Base-by-base conservation (phyloP, 495 filamentous ascomycete species). In the Penicillium argentinense region DNA sequence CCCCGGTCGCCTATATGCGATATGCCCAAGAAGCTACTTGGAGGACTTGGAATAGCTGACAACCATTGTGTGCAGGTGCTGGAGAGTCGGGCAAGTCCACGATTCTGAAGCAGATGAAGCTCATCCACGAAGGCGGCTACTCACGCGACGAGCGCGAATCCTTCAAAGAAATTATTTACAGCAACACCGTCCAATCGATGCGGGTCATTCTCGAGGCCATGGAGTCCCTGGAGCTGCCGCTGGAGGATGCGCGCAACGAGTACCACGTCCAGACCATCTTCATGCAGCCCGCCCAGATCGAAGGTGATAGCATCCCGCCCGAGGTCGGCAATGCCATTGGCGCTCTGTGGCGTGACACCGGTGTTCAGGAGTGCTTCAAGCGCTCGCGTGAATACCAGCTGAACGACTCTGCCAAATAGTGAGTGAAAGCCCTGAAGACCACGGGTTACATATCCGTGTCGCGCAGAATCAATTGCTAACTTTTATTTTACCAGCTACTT, bases 21-120 rank as follows among this genome's bases (percentile, higher is more conserved):
- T n/a, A 7, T 1, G 9, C 27, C 5, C 16, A 3, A n/a, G 2
- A 19, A 23, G 7, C 29, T 21, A 16, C 16, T 36, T 34, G 45
- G 32, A 38, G 19, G 27, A n/a, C n/a, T n/a, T n/a, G n/a, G n/a
- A 38, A 42, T 22, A 36, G 24, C 41, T 43, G 43, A 53, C 52
- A 53, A 41, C 47, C 24, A 39, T 16, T 18, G 49, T 23, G 28
- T 49, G 59, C 62, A 97, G 93, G 93, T 78, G 93, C 93, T 72
- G 93, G 93, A 81, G 93, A 98, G 83, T 97, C 93, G 59, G 93
- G 93, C 71, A 98, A 98, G 77, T 97, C 95, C 39, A 98, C 93
- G 9, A 97, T 98, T 62, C 79, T 98, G 46, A 98, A 98, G 76
- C 93, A 98, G 83, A 98, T 98, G 93, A 97, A 80, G 57, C 65